phyloP scores from a whole-genome alignment of 129 eudicot species.

The Centella asiatica region DNA sequence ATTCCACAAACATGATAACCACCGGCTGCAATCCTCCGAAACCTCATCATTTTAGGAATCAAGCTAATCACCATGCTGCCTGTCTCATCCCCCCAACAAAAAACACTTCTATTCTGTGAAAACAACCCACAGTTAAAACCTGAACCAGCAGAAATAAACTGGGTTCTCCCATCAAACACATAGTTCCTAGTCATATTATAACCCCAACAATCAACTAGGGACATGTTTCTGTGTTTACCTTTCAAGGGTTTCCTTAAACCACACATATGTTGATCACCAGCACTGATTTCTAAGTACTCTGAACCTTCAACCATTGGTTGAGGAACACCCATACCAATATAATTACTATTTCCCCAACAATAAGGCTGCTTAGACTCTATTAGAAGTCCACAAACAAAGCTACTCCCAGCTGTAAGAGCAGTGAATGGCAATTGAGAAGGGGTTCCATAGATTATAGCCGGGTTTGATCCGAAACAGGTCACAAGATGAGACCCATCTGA shows the following conservation, averaged over 20 bases:
- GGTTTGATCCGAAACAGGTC: constrained; percentile 70
- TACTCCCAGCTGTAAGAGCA: constrained; percentile 76
- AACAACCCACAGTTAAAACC: constrained; percentile 81
- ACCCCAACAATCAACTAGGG: constrained; percentile 97
- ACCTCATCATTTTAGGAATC: constrained; percentile 42
- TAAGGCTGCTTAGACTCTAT: constrained; percentile 53
- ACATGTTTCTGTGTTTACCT: constrained; percentile 51
- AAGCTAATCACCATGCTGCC: constrained; percentile 59
- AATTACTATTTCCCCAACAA: constrained; percentile 82
- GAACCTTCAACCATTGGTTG: constrained; percentile 39
- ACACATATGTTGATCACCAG: constrained; percentile 87
- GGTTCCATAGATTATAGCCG: constrained; percentile 47
- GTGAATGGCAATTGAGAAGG: constrained; percentile 45
- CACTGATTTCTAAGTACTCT: constrained; percentile 74
- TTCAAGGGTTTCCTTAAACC: constrained; percentile 69
- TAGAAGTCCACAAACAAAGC: constrained; percentile 88
- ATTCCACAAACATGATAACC: constrained; percentile 95
- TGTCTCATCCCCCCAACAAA: constrained; percentile 93
- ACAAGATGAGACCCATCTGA: constrained; percentile 93
- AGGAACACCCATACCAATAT: constrained; percentile 65
- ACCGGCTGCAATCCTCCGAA: constrained; percentile 72
- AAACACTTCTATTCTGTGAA: constrained; percentile 61
- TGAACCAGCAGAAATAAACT: constrained; percentile 78
- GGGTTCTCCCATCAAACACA: constrained; percentile 66
- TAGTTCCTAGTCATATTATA: constrained; percentile 80